Base-by-base conservation (phyloP, 2,329 filamentous ascomycete species). In the Botryotinia convoluta region DNA sequence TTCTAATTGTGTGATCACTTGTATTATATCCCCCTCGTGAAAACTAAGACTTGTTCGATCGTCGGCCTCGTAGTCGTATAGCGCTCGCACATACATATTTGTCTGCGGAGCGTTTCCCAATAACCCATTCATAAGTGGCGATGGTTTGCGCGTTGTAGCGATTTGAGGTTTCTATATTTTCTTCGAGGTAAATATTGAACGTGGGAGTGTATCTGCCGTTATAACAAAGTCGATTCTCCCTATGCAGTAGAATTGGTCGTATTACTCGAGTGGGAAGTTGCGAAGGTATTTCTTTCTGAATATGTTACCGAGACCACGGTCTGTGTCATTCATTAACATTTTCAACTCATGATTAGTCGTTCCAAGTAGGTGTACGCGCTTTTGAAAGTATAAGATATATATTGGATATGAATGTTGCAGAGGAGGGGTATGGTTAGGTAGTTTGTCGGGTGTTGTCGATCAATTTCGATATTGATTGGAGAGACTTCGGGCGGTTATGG, bases 11-110 rank as follows among this genome's bases (percentile, higher is more conserved):
- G 96, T 99, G 79, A 99, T 95, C 79, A 99, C 96, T 84, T 98
- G 95, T 79, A 99, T 99, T 78, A 98, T 91, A 84, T 99, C 96
- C 80, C 96, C 96, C 82, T 97, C 93, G 79, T 94, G 93, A 83
- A 99, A 99, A 84, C 95, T 98, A 81, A 99, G 85, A 84, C 95
- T 98, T 65, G 95, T 98, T 79, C 94, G 91, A 84, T 99, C 96
- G 84, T 99, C 95, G 80, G 96, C 94, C 81, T 98, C 94, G 85
- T 98, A 99, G 85, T 98, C 94, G 86, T 98, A 99, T 76, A 98
- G 88, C 64, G 96, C 96, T 81, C 94, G 92, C 80, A 99, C 96
- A 82, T 96, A 98, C 86, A 98, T 91, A 80, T 91, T 89, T 81
- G 89, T 88, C 75, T 86, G 86, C 74, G 89, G 88, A 80, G 88